Evolutionary conservation across 2,329 filamentous ascomycete genomes (phyloP), one percentile per base, ranked within the genome.

Genomic region (Scytalidium lignicola): DNA sequence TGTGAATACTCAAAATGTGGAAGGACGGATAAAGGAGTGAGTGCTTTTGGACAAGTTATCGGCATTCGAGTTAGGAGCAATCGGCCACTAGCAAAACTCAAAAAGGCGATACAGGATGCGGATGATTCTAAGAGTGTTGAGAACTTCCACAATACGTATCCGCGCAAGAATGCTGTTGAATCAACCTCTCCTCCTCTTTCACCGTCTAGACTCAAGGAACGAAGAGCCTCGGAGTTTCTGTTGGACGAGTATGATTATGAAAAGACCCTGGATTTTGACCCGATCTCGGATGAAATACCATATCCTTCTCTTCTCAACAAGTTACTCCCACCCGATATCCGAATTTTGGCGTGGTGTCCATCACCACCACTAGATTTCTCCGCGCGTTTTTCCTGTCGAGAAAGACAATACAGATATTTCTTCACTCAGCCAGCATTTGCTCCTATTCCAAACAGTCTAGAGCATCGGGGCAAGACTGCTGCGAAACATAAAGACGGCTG

Each of bases 1-100:
- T 91, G 83, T 67, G 88, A 95, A 53, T 99, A 97, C 67, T 90
- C 88, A 29, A 99, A 99, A 68, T 96, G 92, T 63, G 93, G 93
- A 2, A 78, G 93, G 54, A 99, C 93, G 17, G 93, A 99, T 65
- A 78, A 83, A 47, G 93, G 93, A 12, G 93, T 99, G 29, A 96
- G 90, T 67, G 91, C 93, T 2, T 99, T 99, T 71, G 93, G 93
- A 0, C 93, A 99, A 72, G 93, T 99, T 50, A 83, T 99, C 62
- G 87, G 84, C 1, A 71, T 99, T 39, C 74, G 86, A 48, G 84
- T 99, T 15, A 77, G 92, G 63, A 96, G 91, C 67, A 87, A 86
- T 59, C 74, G 79, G 56, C 89, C 89, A 1, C 62, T 85, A 46
- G 69, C 69, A 48, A 67, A 56, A 54, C 58, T 43, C 49, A 64